Percentiles rank a stretch among this genome's conserved stretches.
Conservation (phyloP, 805 yeast species). For the Pichia kluyveri region DNA sequence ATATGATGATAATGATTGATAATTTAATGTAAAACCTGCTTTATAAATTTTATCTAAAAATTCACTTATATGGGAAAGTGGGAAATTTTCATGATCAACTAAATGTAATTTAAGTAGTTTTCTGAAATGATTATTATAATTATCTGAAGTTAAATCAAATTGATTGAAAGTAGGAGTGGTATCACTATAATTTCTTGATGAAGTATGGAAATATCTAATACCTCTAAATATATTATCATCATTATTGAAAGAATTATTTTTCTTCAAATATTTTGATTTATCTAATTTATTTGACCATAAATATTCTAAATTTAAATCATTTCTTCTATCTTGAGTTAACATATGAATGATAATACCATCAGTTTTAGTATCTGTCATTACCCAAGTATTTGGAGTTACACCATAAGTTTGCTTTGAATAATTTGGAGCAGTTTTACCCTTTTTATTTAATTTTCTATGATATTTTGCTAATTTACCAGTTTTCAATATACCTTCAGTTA, state of each 20-base stretch:
- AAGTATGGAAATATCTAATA: conserved; percentile 36
- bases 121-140: conserved; percentile 14
- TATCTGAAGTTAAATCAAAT: conserved; percentile 7
- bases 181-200: not conserved
- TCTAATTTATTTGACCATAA: conserved; percentile 36
- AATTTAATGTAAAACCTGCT: conserved; percentile 19
- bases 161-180: conserved; percentile 5
- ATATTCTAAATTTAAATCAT: conserved; percentile 59
- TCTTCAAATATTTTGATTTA: conserved; percentile 9
- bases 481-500: conserved; percentile 65
- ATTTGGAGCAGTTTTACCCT: conserved; percentile 46
- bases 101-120: conserved; percentile 14
- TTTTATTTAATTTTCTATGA: conserved; percentile 41
- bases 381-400: conserved; percentile 64
- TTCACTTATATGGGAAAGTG: conserved; percentile 13
- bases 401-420: conserved; percentile 52
- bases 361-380: conserved; percentile 59
- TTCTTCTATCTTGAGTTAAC: conserved; percentile 61
- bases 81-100: conserved; percentile 11
- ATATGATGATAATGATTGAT: conserved; percentile 14
- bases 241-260: conserved; percentile 15
- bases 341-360: conserved; percentile 65
- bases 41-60: conserved; percentile 23
- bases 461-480: conserved; percentile 43
- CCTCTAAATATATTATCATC: conserved; percentile 38